phyloP scores from a whole-genome alignment of 805 yeast species.

The Limtongozyma cylindracea region DNA sequence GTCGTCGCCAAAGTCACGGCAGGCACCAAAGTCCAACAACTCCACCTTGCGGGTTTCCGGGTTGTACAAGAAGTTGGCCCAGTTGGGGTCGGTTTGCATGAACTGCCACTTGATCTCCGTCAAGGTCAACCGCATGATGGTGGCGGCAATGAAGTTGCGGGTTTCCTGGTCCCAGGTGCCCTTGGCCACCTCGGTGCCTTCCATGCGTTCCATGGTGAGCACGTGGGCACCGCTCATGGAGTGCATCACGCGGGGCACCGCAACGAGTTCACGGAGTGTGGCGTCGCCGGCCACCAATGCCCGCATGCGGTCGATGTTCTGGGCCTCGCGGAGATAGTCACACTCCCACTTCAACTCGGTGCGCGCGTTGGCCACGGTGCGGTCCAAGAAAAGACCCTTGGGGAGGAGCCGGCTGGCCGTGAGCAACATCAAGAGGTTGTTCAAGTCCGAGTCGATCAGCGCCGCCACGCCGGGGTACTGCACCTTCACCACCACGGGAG shows the following conservation, averaged over 20 bases:
- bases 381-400: constrained; percentile 75
- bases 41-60: constrained; percentile 47
- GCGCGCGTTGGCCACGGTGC: constrained; percentile 81
- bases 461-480: constrained; percentile 95
- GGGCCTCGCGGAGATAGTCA: constrained; percentile 80
- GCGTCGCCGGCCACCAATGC: constrained; percentile 26
- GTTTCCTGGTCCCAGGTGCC: constrained; percentile 53
- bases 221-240: constrained; percentile 62
- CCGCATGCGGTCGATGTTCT: constrained; percentile 40
- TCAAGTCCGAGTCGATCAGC: constrained; percentile 84
- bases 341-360: constrained; percentile 94
- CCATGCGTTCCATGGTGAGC: constrained; percentile 73
- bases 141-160: constrained; percentile 58
- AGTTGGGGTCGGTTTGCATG: constrained; percentile 98
- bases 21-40: constrained; percentile 86
- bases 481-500: constrained; percentile 76
- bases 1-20: constrained; percentile 46
- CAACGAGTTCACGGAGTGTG: constrained; percentile 27
- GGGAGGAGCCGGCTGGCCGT: constrained; percentile 78
- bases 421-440: constrained; percentile 54
- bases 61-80: constrained; percentile 93
- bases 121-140: constrained; percentile 70
- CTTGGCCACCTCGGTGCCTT: constrained; percentile 62
- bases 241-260: constrained; percentile 61
- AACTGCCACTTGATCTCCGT: constrained; percentile 63